These are phyloP conservation scores for Taphrina populina DNA, from an alignment of 1,139 yeast genomes.

Conservation along the genomic window DNA sequence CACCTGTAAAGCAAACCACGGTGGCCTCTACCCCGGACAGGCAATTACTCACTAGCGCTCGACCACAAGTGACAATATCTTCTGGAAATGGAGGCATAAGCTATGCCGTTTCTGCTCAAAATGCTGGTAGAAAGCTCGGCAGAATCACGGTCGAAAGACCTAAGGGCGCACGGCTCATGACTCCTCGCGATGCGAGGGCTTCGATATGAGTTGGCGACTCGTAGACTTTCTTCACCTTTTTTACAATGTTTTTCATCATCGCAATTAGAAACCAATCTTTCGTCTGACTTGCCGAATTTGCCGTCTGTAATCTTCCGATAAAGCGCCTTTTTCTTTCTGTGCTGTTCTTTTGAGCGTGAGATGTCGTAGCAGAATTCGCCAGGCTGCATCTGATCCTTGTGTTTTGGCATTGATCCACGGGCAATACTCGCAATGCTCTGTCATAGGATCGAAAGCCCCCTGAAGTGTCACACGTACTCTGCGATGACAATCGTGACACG, in stretches of 20 bases:
- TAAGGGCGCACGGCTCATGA: not conserved
- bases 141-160: not conserved
- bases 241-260: no score
- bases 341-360: not conserved
- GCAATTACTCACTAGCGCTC: no score
- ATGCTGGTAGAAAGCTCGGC: no score
- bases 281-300: slow-evolving; percentile 4
- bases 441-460: not conserved
- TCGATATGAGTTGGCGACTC: no score
- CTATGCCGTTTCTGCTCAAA: no score
- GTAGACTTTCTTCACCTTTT: no score
- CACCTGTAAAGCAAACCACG: no score
- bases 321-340: not conserved
- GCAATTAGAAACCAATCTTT: not conserved
- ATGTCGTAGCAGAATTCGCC: not conserved
- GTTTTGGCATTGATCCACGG: slow-evolving; percentile 22
- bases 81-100: no score
- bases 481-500: slow-evolving; percentile 21
- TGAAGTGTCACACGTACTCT: not conserved
- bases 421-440: slow-evolving; percentile 29
- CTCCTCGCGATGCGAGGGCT: no score
- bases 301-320: not conserved
- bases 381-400: slow-evolving; percentile 13
- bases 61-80: no score
- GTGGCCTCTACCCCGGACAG: no score